A percentile compares a stretch with the other conserved stretches of the same genome.
These are phyloP conservation scores for Cardamine occulta DNA, from an alignment of 345 rosid genomes.

Conservation along the genomic window DNA sequence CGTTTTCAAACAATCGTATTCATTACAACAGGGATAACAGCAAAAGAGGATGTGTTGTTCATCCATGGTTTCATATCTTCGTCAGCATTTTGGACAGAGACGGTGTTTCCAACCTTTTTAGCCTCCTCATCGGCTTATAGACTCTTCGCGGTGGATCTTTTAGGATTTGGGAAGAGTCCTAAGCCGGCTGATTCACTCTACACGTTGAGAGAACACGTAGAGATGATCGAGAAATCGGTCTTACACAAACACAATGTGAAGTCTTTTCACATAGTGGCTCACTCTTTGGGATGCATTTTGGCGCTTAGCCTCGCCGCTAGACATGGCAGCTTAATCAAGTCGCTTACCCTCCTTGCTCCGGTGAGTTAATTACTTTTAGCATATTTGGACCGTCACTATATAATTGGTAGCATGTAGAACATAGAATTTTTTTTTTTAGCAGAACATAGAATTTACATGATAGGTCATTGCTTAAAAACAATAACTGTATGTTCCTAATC, in stretches of 20 bases:
- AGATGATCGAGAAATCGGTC: slow-evolving; percentile 85
- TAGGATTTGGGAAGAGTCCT: slow-evolving; percentile 97
- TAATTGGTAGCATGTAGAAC: neutral
- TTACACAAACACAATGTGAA: slow-evolving; percentile 62
- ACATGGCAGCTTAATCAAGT: slow-evolving; percentile 69
- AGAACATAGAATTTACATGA: neutral
- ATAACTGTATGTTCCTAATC: neutral
- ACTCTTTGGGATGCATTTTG: slow-evolving; percentile 95
- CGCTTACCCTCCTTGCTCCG: slow-evolving; percentile 90
- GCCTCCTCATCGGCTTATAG: slow-evolving; percentile 56
- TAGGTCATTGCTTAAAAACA: neutral
- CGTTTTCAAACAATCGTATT: slow-evolving; percentile 14
- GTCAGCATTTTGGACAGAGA: slow-evolving; percentile 94
- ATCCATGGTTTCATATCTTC: slow-evolving; percentile 98
- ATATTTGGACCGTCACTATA: slow-evolving; percentile 7
- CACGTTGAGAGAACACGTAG: slow-evolving; percentile 85
- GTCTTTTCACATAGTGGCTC: slow-evolving; percentile 95
- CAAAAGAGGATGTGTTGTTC: slow-evolving; percentile 83
- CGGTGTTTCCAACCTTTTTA: slow-evolving; percentile 84
- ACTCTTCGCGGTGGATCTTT: slow-evolving; percentile 81
- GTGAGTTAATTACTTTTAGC: slow-evolving; percentile 46
- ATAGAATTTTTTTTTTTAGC: too few relatives aligned
- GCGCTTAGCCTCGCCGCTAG: slow-evolving; percentile 85
- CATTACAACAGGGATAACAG: slow-evolving; percentile 28
- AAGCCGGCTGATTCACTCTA: slow-evolving; percentile 93